Base-by-base conservation (phyloP, 345 rosid genomes). In the Turritis glabra region DNA sequence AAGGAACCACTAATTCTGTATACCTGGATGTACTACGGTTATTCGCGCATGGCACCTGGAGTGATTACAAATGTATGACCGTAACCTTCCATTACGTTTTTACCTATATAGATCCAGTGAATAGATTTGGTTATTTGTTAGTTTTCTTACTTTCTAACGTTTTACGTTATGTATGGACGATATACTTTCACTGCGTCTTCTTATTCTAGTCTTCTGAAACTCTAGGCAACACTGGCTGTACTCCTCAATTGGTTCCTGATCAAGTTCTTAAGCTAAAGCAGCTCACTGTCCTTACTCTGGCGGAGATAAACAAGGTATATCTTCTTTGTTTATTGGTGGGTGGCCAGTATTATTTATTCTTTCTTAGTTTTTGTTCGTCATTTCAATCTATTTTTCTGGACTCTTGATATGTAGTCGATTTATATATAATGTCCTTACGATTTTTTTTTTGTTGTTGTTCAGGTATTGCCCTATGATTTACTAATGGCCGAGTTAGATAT, bases 41-140 rank as follows among this genome's bases (percentile, higher is more conserved):
- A 83, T 93, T 91, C 78, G 96, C 94, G 0, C 90, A 91, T 67
- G 97, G 97, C 51, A 93, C 94, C 15, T 91, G 97, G 98, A 84
- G 82, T 64, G 97, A 93, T 46, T 93, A 86, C 88, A 93, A 88
- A 79, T 74, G 98, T 90, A 85, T 81, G 81, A 2, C 3, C 9
- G 7, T 3, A 30, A 21, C 29, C 30, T 27, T 43, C 12, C 8
- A 17, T 14, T 32, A 8, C 19, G 40, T 54, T 46, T 38, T n/a
- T 17, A 22, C 30, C 44, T 32, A 3, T 30, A 19, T 30, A 18
- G 22, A 15, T n/a, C 14, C 13, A 19, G 15, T 47, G 18, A 29
- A 5, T 18, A 11, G 15, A 43, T 63, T n/a, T 63, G 33, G 51
- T 11, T 27, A 1, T 6, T 6, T 63, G 41, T 44, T 18, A 17